These are phyloP conservation scores for Phialemonium atrogriseum DNA, from an alignment of 2,329 filamentous ascomycete genomes.

Conservation along the genomic window DNA sequence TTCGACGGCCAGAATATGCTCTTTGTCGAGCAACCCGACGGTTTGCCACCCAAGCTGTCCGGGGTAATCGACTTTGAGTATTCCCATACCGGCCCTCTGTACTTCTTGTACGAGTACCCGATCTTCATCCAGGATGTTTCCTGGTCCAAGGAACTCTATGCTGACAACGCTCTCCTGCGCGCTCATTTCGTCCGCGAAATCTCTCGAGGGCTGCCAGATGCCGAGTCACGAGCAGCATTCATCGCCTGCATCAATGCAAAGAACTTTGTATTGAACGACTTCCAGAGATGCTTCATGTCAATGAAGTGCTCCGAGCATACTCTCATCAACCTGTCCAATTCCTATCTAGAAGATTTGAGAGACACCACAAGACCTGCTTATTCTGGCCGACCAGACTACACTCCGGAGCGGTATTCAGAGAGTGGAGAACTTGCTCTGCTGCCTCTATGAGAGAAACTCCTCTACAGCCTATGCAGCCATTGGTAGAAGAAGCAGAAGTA, in stretches of 20 bases:
- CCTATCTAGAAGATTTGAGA: conserved; percentile 1
- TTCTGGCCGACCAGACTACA: conserved; percentile 2
- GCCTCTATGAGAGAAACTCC: too few relatives aligned
- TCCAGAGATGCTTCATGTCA: conserved; percentile 3
- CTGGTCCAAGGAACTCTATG: conserved; percentile 2
- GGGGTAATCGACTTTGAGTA: conserved; percentile 7
- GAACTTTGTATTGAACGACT: conserved; percentile 1
- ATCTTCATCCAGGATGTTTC: conserved; percentile 5
- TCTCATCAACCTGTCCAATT: background rate
- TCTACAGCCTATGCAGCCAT: too few relatives aligned
- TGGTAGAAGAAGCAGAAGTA: too few relatives aligned
- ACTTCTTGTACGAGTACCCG: conserved; percentile 7
- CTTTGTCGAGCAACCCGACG: conserved; percentile 1
- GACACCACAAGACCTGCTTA: conserved; percentile 4
- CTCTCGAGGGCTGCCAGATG: background rate
- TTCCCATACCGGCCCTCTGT: conserved; percentile 3
- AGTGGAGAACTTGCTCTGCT: too few relatives aligned
- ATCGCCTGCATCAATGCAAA: conserved; percentile 4
- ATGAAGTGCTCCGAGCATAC: conserved; percentile 2
- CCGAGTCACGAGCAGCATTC: background rate
- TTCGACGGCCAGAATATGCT: conserved; percentile 5
- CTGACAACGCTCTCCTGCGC: conserved; percentile 4
- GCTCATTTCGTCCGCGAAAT: conserved; percentile 4
- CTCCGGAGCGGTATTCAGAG: conserved; percentile 3
- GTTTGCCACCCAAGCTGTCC: conserved; percentile 1